Conservation (phyloP, 805 yeast species). For the Komagataella mondaviorum region DNA sequence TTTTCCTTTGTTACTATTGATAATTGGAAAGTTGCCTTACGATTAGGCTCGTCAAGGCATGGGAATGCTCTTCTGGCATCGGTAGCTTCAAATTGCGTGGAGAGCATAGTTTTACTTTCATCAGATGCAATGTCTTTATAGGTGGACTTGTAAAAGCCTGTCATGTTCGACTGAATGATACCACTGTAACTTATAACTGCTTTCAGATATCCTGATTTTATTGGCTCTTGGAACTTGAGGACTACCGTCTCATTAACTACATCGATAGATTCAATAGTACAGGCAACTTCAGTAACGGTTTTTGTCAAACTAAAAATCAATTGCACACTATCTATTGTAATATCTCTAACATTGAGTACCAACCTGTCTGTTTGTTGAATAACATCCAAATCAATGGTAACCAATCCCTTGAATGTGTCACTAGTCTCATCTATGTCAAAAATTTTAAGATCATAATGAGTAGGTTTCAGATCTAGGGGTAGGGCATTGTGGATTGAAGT, state of each 20-base stretch:
- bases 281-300: slow-evolving; percentile 12
- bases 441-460: slow-evolving; percentile 55
- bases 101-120: slow-evolving; percentile 23
- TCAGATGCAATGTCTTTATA: slow-evolving; percentile 22
- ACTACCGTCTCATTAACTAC: slow-evolving; percentile 40
- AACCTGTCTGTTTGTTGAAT: slow-evolving; percentile 26
- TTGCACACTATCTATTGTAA: slow-evolving; percentile 16
- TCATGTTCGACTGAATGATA: slow-evolving; percentile 38
- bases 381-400: slow-evolving; percentile 32
- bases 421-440: slow-evolving; percentile 39
- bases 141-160: slow-evolving; percentile 38
- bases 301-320: slow-evolving; percentile 10
- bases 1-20: slow-evolving; percentile 18
- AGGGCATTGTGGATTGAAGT: slow-evolving; percentile 3
- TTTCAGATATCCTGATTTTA: slow-evolving; percentile 12
- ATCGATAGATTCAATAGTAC: neutral
- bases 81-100: slow-evolving; percentile 47
- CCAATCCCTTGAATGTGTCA: slow-evolving; percentile 33
- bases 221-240: slow-evolving; percentile 30
- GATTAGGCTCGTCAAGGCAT: slow-evolving; percentile 41
- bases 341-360: slow-evolving; percentile 32
- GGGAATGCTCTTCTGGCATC: slow-evolving; percentile 49
- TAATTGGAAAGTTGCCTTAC: slow-evolving; percentile 43
- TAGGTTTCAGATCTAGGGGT: slow-evolving; percentile 45
- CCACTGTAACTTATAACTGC: slow-evolving; percentile 25